phyloP scores from a whole-genome alignment of 208 protist genomes.

The Histomonas meleagridis region DNA sequence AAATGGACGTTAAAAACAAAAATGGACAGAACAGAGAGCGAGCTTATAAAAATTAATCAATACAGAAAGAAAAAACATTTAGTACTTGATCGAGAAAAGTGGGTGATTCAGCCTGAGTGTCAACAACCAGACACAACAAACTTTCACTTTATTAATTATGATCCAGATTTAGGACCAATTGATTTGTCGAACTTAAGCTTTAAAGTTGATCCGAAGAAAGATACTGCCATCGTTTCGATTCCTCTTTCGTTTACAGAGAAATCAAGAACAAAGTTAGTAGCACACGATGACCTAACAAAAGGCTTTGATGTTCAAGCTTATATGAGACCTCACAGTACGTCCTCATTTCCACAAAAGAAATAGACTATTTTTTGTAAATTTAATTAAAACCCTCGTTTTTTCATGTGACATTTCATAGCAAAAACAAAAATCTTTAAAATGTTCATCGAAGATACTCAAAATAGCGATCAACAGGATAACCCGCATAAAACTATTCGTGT shows the following conservation, averaged over 20 bases:
- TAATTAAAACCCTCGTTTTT: too few relatives aligned
- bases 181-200: constrained; percentile 18
- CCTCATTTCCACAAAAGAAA: neutral
- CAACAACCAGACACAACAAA: neutral
- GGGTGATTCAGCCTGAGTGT: too few relatives aligned
- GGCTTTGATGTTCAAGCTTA: neutral
- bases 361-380: too few relatives aligned
- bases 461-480: too few relatives aligned
- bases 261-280: neutral
- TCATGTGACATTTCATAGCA: too few relatives aligned
- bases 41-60: neutral
- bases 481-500: neutral
- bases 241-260: constrained; percentile 22
- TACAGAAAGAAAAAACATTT: neutral
- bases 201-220: neutral
- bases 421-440: too few relatives aligned
- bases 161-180: constrained; percentile 8
- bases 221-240: constrained; percentile 14
- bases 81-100: neutral
- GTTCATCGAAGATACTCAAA: too few relatives aligned
- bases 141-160: constrained; percentile 23
- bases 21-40: neutral
- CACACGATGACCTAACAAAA: neutral
- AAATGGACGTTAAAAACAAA: too few relatives aligned
- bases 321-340: neutral